A percentile compares a stretch with the other conserved stretches of the same genome.
Evolutionary conservation across 768 basidiomycete genomes (phyloP).

Genomic region (Tephrocybe sp.): DNA sequence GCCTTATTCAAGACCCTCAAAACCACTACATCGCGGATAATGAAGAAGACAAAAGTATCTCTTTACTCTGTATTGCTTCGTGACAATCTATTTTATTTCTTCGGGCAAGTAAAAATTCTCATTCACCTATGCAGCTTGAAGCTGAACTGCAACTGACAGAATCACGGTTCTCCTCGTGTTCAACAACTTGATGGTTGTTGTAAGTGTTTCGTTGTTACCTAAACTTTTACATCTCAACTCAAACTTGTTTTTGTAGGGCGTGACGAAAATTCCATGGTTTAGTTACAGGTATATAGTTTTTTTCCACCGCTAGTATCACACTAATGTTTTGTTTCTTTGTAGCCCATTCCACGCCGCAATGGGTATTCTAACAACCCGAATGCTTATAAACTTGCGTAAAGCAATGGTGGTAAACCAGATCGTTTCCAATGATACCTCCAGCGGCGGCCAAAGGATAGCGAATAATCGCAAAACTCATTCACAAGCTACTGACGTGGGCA

Average conservation of each 20-base stretch:
- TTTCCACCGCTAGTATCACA: background rate
- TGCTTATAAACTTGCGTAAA: constrained; percentile 46
- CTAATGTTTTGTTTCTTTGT: background rate
- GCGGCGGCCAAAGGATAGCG: background rate
- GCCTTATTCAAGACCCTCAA: constrained; percentile 34
- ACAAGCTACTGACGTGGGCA: background rate
- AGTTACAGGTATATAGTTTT: constrained; percentile 37
- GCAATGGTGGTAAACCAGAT: constrained; percentile 20
- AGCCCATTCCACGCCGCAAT: constrained; percentile 50
- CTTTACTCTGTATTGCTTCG: constrained; percentile 37
- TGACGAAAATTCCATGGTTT: constrained; percentile 50
- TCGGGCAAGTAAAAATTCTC: constrained; percentile 28
- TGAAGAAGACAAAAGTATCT: constrained; percentile 23
- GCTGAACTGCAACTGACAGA: constrained; percentile 20
- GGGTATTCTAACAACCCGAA: constrained; percentile 45
- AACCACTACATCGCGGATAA: constrained; percentile 24
- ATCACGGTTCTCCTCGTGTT: constrained; percentile 39
- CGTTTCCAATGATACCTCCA: background rate
- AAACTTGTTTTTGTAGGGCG: constrained; percentile 27
- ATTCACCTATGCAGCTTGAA: background rate
- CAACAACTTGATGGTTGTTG: constrained; percentile 48
- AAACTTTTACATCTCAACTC: background rate
- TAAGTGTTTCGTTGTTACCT: constrained; percentile 12
- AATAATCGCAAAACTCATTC: background rate
- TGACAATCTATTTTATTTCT: constrained; percentile 46